A percentile compares a stretch with the other conserved stretches of the same genome.
These are phyloP conservation scores for Penicillium dipodomyicola DNA, from an alignment of 495 filamentous ascomycete species.

Conservation along the genomic window DNA sequence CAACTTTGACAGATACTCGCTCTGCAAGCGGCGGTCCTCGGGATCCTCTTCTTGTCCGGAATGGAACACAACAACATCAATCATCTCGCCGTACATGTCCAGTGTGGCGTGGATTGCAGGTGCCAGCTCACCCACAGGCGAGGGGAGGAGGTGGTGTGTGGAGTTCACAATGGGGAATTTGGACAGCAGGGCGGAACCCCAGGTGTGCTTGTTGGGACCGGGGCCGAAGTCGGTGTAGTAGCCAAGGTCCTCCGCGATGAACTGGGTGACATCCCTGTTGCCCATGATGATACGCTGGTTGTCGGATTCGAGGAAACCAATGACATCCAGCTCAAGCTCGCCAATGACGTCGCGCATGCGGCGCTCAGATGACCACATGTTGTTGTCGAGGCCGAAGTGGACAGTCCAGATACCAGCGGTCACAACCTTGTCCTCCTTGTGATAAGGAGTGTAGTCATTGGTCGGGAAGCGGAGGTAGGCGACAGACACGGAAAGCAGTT, in stretches of 20 bases:
- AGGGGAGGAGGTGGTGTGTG: constrained; percentile 91
- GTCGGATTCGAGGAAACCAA: constrained; percentile 91
- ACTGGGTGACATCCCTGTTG: constrained; percentile 94
- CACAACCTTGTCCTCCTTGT: constrained; percentile 77
- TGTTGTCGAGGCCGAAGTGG: constrained; percentile 96
- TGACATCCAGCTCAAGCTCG: constrained; percentile 90
- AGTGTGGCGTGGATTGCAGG: constrained; percentile 95
- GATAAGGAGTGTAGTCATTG: constrained; percentile 86
- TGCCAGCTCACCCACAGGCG: constrained; percentile 89
- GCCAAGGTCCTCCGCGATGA: constrained; percentile 90
- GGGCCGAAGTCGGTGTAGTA: constrained; percentile 99
- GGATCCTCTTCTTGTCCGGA: constrained; percentile 98
- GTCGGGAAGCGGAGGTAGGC: constrained; percentile 94
- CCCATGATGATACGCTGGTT: constrained; percentile 99
- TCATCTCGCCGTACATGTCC: constrained; percentile 82
- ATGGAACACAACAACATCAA: constrained; percentile 98
- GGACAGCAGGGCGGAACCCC: constrained; percentile 88
- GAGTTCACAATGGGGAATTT: constrained; percentile 98
- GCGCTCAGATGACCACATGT: constrained; percentile 96
- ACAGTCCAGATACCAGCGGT: constrained; percentile 99
- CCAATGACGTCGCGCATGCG: constrained; percentile 91
- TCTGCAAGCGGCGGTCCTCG: constrained; percentile 87
- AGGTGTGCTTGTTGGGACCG: constrained; percentile 98
- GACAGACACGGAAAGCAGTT: constrained; percentile 73
- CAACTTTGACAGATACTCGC: constrained; percentile 79